Conservation (phyloP, 345 rosid genomes). For the Bretschneidera sinensis region DNA sequence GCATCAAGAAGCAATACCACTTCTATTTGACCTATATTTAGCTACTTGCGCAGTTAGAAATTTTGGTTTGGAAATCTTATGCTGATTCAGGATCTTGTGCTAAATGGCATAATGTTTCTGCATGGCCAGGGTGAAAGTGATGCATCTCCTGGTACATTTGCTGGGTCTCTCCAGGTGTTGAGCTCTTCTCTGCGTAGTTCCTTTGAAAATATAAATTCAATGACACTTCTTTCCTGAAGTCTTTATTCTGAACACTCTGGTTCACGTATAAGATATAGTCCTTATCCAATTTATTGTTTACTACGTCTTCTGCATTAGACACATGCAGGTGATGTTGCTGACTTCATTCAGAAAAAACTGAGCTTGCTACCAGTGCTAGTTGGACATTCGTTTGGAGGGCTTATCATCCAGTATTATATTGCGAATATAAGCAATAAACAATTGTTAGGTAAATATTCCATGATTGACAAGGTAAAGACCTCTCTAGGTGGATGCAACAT, state of each 20-base stretch:
- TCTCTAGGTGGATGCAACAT: background rate
- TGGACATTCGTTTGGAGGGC: constrained; percentile 94
- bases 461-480: background rate
- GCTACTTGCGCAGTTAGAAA: background rate
- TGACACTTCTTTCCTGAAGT: background rate
- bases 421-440: constrained; percentile 42
- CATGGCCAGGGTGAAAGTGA: constrained; percentile 81
- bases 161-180: constrained; percentile 77
- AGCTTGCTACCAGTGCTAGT: constrained; percentile 57
- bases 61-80: constrained; percentile 2
- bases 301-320: constrained; percentile 59
- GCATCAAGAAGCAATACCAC: too few relatives aligned
- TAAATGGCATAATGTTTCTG: constrained; percentile 10
- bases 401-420: constrained; percentile 71
- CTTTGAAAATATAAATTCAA: background rate
- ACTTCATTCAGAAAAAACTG: constrained; percentile 57
- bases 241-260: constrained; percentile 1
- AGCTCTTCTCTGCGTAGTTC: background rate
- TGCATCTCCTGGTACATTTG: constrained; percentile 52
- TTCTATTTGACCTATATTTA: background rate
- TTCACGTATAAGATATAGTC: background rate
- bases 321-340: constrained; percentile 78
- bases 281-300: constrained; percentile 14
- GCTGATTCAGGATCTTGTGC: constrained; percentile 11
- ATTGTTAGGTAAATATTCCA: constrained; percentile 27